Percentiles rank a stretch among this genome's conserved stretches.
These are phyloP conservation scores for Flaveria trinervia DNA, from an alignment of 129 eudicot species.

Conservation along the genomic window DNA sequence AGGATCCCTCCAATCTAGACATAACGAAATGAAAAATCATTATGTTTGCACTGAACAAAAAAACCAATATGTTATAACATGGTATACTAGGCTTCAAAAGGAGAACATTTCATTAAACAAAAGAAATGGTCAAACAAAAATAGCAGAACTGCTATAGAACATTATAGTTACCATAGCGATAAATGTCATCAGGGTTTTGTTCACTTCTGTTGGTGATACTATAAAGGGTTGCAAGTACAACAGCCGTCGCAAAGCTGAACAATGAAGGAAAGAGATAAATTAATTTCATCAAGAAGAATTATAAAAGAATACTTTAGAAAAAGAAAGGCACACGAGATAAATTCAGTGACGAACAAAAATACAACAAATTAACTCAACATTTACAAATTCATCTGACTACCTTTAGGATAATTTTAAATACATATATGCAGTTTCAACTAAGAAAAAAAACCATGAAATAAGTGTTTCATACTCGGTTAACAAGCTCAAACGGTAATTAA, in stretches of 20 bases:
- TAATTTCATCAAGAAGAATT: not conserved
- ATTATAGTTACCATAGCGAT: conserved; percentile 66
- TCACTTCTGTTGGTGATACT: conserved; percentile 63
- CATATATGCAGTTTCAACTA: not conserved
- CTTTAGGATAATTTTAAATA: not conserved
- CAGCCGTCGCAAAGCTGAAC: conserved; percentile 75
- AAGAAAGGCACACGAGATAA: not conserved
- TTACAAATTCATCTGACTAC: not conserved
- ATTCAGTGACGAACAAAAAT: not conserved
- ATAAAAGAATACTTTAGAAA: not conserved
- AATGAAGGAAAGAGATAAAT: conserved; percentile 19
- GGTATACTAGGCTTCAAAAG: not conserved
- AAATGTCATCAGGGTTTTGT: conserved; percentile 80
- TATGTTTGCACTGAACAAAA: not conserved
- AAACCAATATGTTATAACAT: not conserved
- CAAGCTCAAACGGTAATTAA: not conserved
- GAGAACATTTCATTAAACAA: conserved; percentile 2
- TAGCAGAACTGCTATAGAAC: not conserved
- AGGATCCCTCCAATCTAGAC: conserved; percentile 79
- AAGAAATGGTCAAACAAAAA: not conserved
- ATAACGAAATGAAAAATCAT: not conserved
- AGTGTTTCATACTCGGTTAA: conserved; percentile 7
- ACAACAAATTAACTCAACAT: not conserved
- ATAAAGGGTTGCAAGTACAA: conserved; percentile 72
- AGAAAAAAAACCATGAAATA: not conserved